Base-by-base conservation (phyloP, 169 alveolate genomes). In the Plasmodium knowlesi region DNA sequence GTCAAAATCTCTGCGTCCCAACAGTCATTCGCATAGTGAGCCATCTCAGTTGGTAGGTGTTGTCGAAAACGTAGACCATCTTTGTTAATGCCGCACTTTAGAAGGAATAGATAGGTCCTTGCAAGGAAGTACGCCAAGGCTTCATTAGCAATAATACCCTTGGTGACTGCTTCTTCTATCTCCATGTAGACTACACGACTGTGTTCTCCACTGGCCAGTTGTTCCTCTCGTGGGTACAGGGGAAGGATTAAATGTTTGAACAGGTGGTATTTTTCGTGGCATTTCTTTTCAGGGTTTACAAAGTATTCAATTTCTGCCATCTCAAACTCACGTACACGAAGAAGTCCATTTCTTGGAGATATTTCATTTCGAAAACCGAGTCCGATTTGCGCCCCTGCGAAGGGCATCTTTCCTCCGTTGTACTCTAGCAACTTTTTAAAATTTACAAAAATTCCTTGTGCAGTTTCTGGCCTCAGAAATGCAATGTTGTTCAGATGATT, bases 301-400 rank as follows among this genome's bases (percentile, higher is more conserved):
- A 98, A 99, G 84, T 98, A 99, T 95, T 99, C 99, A 53, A 99
- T 99, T 95, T 99, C 99, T 53, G 99, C 99, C 99, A 99, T 99
- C 19, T 98, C 98, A 95, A 99, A 99, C 93, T 99, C 99, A 86
- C 99, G 97, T 9, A 99, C 99, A 92, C 99, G 96, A 14, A 98
- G 95, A 19, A 99, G 89, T 5, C 99, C 99, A 83, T 98, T 98
- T 85, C 99, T 97, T 22, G 99, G 99, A 9, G 99, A 98, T 84
- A 99, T 99, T 95, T 99, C 99, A 95, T 99, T 99, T 94, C 99
- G 97, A 85, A 98, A 99, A 28, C 99, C 99, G 82, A 98, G 84
- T 12, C 99, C 99, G 12, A 99, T 98, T 92, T 98, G 98, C 2
- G 99, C 99, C 0, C 97, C 99, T 43, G 99, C 99, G 94, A 99